Base-by-base conservation (phyloP, 1,284 basidiomycete genomes). In the Ustilago tritici region DNA sequence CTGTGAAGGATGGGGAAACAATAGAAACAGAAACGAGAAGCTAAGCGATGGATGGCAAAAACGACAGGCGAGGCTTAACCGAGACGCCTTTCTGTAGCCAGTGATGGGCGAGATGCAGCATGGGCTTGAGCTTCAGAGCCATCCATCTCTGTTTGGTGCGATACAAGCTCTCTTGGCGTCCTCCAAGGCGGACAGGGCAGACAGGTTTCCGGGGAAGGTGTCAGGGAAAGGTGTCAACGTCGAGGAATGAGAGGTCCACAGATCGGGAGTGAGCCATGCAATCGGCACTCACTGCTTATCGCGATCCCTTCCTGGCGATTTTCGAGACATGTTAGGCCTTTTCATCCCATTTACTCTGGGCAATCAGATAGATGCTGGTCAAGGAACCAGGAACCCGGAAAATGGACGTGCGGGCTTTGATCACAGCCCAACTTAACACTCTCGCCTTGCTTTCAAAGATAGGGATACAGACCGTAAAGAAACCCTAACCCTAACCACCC, bases 61-160 rank as follows among this genome's bases (percentile, higher is more conserved):
- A 35, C 34, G 43, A 9, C n/a, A 32, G 28, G 23, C 28, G 31
- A 34, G 34, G n/a, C 15, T 54, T 54, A 35, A 8, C 52, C 35
- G 52, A 54, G 52, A 54, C 35, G 36, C 52, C 52, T 54, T 34
- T 15, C 7, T 54, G 52, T 35, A 54, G 52, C 28, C 3, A n/a
- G 15, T 14, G 49, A 50, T 50, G 49, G 49, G 49, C 28, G 17
- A 23, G 49, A 28, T n/a, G 23, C 23, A 28, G 23, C 23, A 28
- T 3, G 23, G 23, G 23, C 23, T 3, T 28, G 23, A 28, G 3
- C 23, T 28, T 3, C 3, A 28, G 2, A 28, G 23, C 23, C 23
- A 28, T 28, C 23, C 23, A 28, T 28, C 23, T 28, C 23, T 28
- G 23, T 28, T 28, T 28, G 23, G 3, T 28, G 23, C 2, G 23